Evolutionary conservation across 1,284 basidiomycete genomes (phyloP).

Genomic region (Leccinum subrobustum): DNA sequence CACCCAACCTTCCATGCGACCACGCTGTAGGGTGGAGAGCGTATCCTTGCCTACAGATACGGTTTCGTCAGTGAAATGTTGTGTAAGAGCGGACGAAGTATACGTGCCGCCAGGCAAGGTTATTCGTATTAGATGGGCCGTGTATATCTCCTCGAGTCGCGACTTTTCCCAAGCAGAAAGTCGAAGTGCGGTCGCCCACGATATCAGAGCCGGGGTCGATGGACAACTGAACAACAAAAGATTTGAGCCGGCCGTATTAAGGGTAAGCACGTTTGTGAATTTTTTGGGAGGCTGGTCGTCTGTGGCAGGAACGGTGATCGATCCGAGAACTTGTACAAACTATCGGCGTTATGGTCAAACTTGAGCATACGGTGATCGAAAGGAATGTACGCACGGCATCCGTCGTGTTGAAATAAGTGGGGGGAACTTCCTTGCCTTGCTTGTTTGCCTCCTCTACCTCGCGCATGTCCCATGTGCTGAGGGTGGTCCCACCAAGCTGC

Average conservation of each 20-base stretch:
- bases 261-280: conserved; percentile 80
- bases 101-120: conserved; percentile 52
- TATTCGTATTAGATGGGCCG: conserved; percentile 87
- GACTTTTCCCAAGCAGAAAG: conserved; percentile 95
- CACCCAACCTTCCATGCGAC: conserved; percentile 91
- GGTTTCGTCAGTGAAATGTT: conserved; percentile 4
- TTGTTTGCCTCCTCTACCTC: conserved; percentile 80
- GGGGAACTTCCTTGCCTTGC: conserved; percentile 80
- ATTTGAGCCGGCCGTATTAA: conserved; percentile 95
- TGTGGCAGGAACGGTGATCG: conserved; percentile 61
- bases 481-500: conserved; percentile 89
- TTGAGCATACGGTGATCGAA: neutral
- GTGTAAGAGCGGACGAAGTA: conserved; percentile 12
- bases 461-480: conserved; percentile 90
- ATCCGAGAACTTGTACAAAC: conserved; percentile 74
- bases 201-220: conserved; percentile 64
- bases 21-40: conserved; percentile 64
- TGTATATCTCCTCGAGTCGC: conserved; percentile 95
- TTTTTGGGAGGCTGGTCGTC: conserved; percentile 49
- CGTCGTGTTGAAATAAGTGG: conserved; percentile 83
- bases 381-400: conserved; percentile 65
- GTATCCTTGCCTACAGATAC: conserved; percentile 58
- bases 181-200: conserved; percentile 92
- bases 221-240: conserved; percentile 88
- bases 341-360: conserved; percentile 28